A percentile compares a stretch with the other conserved stretches of the same genome.
Evolutionary conservation across 164 flowering plant species (phyloP).

Genomic region (Piper longum): DNA sequence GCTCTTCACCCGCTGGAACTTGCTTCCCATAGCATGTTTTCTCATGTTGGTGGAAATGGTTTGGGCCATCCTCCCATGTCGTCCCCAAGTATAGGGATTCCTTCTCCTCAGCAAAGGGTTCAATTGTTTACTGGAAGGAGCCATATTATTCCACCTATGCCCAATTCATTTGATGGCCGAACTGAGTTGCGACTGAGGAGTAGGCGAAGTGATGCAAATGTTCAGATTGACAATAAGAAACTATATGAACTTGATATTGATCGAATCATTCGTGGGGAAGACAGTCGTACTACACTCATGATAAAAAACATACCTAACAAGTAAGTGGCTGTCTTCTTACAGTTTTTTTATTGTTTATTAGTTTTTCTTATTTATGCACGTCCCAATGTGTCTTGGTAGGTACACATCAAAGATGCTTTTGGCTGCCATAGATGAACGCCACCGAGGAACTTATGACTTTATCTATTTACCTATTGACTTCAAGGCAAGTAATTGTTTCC

Average conservation of each 20-base stretch:
- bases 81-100: constrained; percentile 37
- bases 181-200: constrained; percentile 40
- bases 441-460: constrained; percentile 72
- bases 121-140: constrained; percentile 61
- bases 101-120: constrained; percentile 53
- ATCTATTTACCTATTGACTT: constrained; percentile 82
- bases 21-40: constrained; percentile 46
- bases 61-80: constrained; percentile 37
- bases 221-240: constrained; percentile 54
- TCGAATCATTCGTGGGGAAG: constrained; percentile 57
- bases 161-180: constrained; percentile 45
- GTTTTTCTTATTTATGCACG: neutral
- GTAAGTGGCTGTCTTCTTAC: constrained; percentile 15
- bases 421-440: constrained; percentile 66
- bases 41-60: constrained; percentile 41
- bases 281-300: constrained; percentile 69
- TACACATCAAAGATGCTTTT: constrained; percentile 84
- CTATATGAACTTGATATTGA: constrained; percentile 76
- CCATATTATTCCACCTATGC: constrained; percentile 39
- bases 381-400: constrained; percentile 16
- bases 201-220: constrained; percentile 37
- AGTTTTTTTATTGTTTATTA: neutral
- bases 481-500: constrained; percentile 31
- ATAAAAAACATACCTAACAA: constrained; percentile 88
- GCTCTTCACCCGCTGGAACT: constrained; percentile 55